Base-by-base conservation (phyloP, 1,139 yeast species). In the Sugiyamaella xylanicola region DNA sequence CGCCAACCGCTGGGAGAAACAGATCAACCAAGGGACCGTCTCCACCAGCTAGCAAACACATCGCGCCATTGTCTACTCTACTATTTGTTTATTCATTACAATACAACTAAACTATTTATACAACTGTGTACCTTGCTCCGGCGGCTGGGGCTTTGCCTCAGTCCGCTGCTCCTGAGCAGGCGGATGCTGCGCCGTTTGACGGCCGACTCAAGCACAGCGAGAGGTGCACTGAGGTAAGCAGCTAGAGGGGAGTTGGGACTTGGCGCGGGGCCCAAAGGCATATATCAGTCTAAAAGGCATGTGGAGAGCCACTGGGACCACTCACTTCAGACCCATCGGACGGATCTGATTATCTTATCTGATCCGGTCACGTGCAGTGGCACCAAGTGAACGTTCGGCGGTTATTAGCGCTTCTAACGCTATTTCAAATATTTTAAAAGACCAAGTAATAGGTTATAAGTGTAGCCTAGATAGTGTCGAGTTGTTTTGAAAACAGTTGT, bases 1-100 rank as follows among this genome's bases (percentile, higher is more conserved):
- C 22, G 37, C 55, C 13, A 46, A 55, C 37, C 36, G 61, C 15
- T 48, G 55, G 54, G 60, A 57, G 48, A 56, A 57, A 49, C 51
- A 56, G 48, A 17, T 56, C 48, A 52, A 37, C 27, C 59, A 54
- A 36, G 61, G 61, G 2, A 52, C 55, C 11, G 44, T 57, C 13
- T 32, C 51, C 8, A 50, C 58, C 11, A 32, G 3, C 37, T 43
- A 36, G 32, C 9, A 5, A 25, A 25, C n/a, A 25, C 29, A 5
- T 25, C 29, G n/a, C 29, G 9, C 9, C 29, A 25, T 9, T 25
- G 9, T 5, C 5, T 25, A 5, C 5, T 25, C 5, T 25, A 25
- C 9, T 25, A 25, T 25, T 25, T 25, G 29, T 25, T 25, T 25
- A 5, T 25, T 25, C 9, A 9, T 25, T 25, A 25, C 29, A 25